phyloP scores from a whole-genome alignment of 352 stramenopile species.

The Phytophthora idaei region DNA sequence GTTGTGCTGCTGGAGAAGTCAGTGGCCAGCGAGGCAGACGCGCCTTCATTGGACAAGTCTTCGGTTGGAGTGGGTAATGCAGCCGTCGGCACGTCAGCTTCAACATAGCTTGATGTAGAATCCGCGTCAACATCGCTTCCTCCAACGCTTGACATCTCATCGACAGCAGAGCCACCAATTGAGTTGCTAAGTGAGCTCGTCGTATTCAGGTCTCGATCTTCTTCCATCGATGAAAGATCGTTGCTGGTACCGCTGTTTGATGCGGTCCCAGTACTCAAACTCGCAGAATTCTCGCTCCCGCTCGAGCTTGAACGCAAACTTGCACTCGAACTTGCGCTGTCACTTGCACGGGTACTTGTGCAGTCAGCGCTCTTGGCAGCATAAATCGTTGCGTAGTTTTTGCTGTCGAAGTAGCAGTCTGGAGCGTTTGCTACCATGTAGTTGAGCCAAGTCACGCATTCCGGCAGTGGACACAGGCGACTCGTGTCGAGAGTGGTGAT shows the following conservation, averaged over 20 bases:
- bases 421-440: conserved; percentile 61
- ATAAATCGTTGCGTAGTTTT: conserved; percentile 60
- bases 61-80: conserved; percentile 22
- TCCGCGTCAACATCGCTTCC: neutral
- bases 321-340: conserved; percentile 4
- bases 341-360: conserved; percentile 12
- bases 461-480: conserved; percentile 54
- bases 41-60: conserved; percentile 16
- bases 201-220: conserved; percentile 26
- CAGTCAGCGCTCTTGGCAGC: conserved; percentile 57
- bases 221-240: conserved; percentile 5
- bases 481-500: conserved; percentile 57
- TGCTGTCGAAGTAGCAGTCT: conserved; percentile 69
- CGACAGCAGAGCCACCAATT: neutral
- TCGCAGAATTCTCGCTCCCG: neutral
- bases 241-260: conserved; percentile 11
- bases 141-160: conserved; percentile 4
- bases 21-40: neutral
- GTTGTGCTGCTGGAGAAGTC: conserved; percentile 26
- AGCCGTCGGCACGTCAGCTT: conserved; percentile 3
- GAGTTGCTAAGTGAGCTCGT: conserved; percentile 6
- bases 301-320: no score
- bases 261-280: neutral
- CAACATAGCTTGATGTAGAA: conserved; percentile 4
- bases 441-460: conserved; percentile 58